Conservation (phyloP, 2,329 filamentous ascomycete genomes). For the Hawksworthiomyces lignivorus region DNA sequence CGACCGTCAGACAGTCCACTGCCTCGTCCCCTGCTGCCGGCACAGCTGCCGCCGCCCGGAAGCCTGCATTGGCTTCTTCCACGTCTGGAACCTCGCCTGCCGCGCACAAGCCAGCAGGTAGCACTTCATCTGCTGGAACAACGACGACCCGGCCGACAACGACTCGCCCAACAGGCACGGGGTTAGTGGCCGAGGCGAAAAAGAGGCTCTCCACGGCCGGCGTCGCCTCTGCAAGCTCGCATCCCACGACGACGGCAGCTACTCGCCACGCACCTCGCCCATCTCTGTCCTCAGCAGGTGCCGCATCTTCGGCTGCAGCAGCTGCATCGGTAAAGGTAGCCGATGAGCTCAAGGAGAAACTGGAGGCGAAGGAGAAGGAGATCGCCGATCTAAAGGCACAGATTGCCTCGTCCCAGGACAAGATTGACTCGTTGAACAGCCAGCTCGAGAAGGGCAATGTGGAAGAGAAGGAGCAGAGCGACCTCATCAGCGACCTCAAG, state of each 20-base stretch:
- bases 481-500: slow-evolving; percentile 42
- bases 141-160: slow-evolving; percentile 24
- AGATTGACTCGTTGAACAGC: slow-evolving; percentile 45
- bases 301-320: slow-evolving; percentile 28
- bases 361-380: slow-evolving; percentile 50
- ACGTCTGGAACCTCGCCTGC: slow-evolving; percentile 17
- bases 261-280: slow-evolving; percentile 35
- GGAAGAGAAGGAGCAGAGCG: slow-evolving; percentile 35
- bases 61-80: slow-evolving; percentile 14
- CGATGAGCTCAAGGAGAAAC: slow-evolving; percentile 53
- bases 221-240: slow-evolving; percentile 24
- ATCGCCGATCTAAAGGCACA: slow-evolving; percentile 50
- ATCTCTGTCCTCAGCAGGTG: slow-evolving; percentile 20
- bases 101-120: slow-evolving; percentile 22
- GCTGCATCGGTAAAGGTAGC: slow-evolving; percentile 45
- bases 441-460: slow-evolving; percentile 38
- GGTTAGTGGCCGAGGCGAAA: slow-evolving; percentile 40
- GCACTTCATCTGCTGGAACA: slow-evolving; percentile 30
- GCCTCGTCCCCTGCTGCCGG: slow-evolving; percentile 1
- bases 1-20: slow-evolving; percentile 1
- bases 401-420: slow-evolving; percentile 47
- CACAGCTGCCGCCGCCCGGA: slow-evolving; percentile 26
- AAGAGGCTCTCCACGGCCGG: slow-evolving; percentile 50
- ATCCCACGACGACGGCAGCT: slow-evolving; percentile 26
- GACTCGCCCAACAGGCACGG: slow-evolving; percentile 16